phyloP scores from a whole-genome alignment of 148 eudicot species.

The Linanthus parryae region DNA sequence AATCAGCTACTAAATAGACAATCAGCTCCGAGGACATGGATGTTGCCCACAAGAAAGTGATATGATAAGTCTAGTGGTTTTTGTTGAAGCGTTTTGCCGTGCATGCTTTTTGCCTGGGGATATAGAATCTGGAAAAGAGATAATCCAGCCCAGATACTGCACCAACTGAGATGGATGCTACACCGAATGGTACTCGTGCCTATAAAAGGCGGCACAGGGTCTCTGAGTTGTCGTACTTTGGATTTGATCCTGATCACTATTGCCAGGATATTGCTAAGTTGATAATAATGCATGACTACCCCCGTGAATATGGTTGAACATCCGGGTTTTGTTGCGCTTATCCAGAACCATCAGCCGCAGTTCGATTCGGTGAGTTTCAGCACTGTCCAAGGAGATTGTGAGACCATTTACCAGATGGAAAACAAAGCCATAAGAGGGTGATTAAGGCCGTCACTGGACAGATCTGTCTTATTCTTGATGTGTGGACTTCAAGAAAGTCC shows the following conservation, averaged over 20 bases:
- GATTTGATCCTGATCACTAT: slow-evolving; percentile 59
- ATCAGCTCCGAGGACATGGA: no score
- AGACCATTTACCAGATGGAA: slow-evolving; percentile 7
- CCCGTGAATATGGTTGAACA: slow-evolving; percentile 74
- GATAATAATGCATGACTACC: slow-evolving; percentile 74
- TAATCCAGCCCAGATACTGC: slow-evolving; percentile 20
- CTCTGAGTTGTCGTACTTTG: slow-evolving; percentile 35
- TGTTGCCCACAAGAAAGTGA: no score
- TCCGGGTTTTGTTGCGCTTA: slow-evolving; percentile 52
- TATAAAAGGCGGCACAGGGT: slow-evolving; percentile 25
- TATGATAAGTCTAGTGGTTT: no score
- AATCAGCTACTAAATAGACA: no score
- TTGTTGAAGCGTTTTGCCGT: no score
- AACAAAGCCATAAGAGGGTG: slow-evolving; percentile 6
- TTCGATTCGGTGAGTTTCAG: slow-evolving; percentile 59
- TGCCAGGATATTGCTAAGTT: slow-evolving; percentile 61
- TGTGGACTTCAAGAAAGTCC: slow-evolving; percentile 10
- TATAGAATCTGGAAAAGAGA: slow-evolving; percentile 16
- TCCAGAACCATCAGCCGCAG: slow-evolving; percentile 54
- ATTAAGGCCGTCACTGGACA: slow-evolving; percentile 5
- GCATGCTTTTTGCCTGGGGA: no score
- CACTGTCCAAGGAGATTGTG: slow-evolving; percentile 58
- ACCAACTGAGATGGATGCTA: slow-evolving; percentile 21
- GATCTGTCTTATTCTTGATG: slow-evolving; percentile 11
- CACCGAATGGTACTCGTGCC: no score